Evolutionary conservation across 257 asterid species (phyloP), one percentile per base, ranked within the genome.

Genomic region (Nicotiana tabacum): DNA sequence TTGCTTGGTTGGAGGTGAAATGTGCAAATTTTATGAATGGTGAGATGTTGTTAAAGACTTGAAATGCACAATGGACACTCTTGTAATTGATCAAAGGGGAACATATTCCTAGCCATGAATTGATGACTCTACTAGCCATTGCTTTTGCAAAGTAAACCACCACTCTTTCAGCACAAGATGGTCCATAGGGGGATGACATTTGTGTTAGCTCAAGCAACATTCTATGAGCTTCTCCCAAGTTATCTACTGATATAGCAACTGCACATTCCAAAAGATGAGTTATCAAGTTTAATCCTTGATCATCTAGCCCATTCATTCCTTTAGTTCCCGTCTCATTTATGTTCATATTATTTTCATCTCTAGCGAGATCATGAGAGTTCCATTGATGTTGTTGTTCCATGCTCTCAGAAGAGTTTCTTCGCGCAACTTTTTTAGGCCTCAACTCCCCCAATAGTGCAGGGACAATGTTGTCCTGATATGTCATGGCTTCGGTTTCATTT

Each of bases 1-100:
- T 94, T 0, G 98, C 94, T 77, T 93, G 98, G 81, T 94, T 94
- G 5, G 96, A 91, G 1, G 96, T 93, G 82, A 93, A 92, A 57
- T 93, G 97, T 0, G 96, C 95, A 64, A 94, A 93, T 64, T 93
- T 94, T 7, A 93, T 39, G 76, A 88, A 94, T 0, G 97, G 98
- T 9, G 97, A 72, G 70, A 92, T 77, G 29, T 86, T 91, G 91
- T 93, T 93, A 82, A 84, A 93, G 77, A 88, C 85, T 58, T 93
- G 98, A 86, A 94, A 90, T 2, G 97, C 87, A 16, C 67, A n/a
- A 33, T 91, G 94, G 46, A 86, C 72, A 65, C 24, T 58, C 27
- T 85, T 89, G 86, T 88, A 78, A 85, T 89, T 66, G 67, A 88
- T 80, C 24, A 92, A 83, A 9, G 97, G 95, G 11, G 93, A 37